Evolutionary conservation across 345 rosid genomes (phyloP), one percentile per base, ranked within the genome.

Genomic region (Pugionium cornutum): DNA sequence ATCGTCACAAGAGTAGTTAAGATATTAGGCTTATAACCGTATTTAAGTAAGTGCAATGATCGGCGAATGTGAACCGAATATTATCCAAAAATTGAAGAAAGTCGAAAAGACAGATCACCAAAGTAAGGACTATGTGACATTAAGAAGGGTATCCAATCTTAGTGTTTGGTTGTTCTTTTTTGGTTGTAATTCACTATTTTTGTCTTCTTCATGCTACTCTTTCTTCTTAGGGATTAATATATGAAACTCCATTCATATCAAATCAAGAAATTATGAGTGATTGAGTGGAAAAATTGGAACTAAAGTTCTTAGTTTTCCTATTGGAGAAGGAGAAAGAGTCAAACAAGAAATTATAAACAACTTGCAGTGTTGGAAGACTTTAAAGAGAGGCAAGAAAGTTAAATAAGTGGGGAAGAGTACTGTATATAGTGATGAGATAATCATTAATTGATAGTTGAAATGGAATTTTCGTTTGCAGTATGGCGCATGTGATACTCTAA

Each of bases 341-440:
- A 64, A 48, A 41, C 40, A 34, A 28, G 70, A 50, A 48, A 70
- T 42, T 58, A 70, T 63, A 49, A 3, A 56, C 44, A 56, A 64
- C 58, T 32, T 26, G 47, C 54, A 41, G 6, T 58, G 10, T 64
- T 40, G 64, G 37, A 30, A 64, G 75, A 49, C 70, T 56, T 54
- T 54, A 62, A 62, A 70, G 50, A 70, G 56, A 41, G 70, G 56
- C 59, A 64, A 64, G 10, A 10, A 26, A 62, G 53, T 18, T 70
- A 46, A 62, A 62, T 70, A 54, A 56, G 75, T 71, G 69, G 75
- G 75, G 75, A 56, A 64, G 64, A 56, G 69, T 71, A 71, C 65
- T 53, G 5, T 34, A 34, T 34, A 70, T 33, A 56, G 40, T 36
- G 52, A 64, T 56, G 75, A 71, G 64, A 63, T 55, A 47, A 71